Evolutionary conservation across 768 basidiomycete genomes (phyloP).

Genomic region (Termitomyces heimii): DNA sequence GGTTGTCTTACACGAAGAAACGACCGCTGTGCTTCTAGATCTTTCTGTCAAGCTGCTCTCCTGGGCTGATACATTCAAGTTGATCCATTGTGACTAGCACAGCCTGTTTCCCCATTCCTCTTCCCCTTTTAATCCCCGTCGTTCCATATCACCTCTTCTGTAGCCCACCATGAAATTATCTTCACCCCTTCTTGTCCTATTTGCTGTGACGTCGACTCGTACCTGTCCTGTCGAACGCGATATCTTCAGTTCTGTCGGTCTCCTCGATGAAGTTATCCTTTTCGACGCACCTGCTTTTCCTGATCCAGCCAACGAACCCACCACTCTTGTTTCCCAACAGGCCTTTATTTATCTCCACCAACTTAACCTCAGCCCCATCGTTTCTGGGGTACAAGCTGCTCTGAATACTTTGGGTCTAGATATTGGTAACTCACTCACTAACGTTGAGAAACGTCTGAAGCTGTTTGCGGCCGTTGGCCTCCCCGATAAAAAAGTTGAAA

Average conservation of each 20-base stretch:
- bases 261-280: background rate
- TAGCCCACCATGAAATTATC: background rate
- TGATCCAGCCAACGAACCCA: background rate
- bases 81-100: background rate
- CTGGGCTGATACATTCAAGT: background rate
- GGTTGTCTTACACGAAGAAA: background rate
- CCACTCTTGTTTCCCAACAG: background rate
- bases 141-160: background rate
- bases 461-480: background rate
- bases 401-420: background rate
- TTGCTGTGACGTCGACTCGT: background rate
- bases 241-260: background rate
- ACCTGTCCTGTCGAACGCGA: background rate
- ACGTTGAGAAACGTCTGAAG: background rate
- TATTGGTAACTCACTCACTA: background rate
- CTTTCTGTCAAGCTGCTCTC: background rate
- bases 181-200: background rate
- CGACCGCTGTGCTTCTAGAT: background rate
- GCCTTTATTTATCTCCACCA: background rate
- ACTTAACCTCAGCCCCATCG: background rate
- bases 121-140: background rate
- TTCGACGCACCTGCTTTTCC: background rate
- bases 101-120: background rate
- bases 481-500: background rate
- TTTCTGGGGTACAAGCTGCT: background rate